Conservation (phyloP, 306 rosid genomes). For the Hylodesmum podocarpum region DNA sequence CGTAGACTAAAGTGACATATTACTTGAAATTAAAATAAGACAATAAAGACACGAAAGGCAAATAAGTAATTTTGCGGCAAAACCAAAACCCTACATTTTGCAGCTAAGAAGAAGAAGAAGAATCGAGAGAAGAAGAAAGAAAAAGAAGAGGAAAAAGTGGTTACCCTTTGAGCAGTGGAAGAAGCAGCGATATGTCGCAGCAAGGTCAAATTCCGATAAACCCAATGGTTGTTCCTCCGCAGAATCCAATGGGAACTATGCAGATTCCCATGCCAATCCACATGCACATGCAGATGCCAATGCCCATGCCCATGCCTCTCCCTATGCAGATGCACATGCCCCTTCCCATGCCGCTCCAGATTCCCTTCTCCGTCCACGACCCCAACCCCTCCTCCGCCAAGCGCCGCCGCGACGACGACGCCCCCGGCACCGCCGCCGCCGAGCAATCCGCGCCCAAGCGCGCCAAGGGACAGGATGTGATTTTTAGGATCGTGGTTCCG, state of each 20-base stretch:
- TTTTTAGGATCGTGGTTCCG: conserved; percentile 82
- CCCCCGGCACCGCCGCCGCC: conserved; percentile 2
- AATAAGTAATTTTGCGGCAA: too few relatives aligned
- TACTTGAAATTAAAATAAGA: too few relatives aligned
- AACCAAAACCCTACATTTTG: too few relatives aligned
- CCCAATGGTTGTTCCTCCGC: conserved; percentile 44
- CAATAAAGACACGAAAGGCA: too few relatives aligned
- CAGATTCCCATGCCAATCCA: conserved; percentile 26
- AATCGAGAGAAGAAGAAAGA: too few relatives aligned
- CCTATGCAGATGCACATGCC: conserved; percentile 45
- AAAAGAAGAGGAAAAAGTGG: too few relatives aligned
- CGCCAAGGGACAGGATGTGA: conserved; percentile 69
- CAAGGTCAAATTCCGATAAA: conserved; percentile 61
- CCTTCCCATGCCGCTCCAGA: conserved; percentile 35
- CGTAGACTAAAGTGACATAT: too few relatives aligned
- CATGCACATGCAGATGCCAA: conserved; percentile 33
- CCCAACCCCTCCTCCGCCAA: conserved; percentile 36
- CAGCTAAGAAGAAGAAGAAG: too few relatives aligned
- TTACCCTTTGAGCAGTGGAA: too few relatives aligned
- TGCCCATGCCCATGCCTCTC: conserved; percentile 30
- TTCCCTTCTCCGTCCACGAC: conserved; percentile 37
- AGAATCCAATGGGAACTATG: conserved; percentile 22
- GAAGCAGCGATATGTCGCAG: conserved; percentile 55
- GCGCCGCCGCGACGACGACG: conserved; percentile 81
- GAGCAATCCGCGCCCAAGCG: conserved; percentile 61